Evolutionary conservation across 768 basidiomycete genomes (phyloP), one percentile per base, ranked within the genome.

Genomic region (Butyriboletus loyo): DNA sequence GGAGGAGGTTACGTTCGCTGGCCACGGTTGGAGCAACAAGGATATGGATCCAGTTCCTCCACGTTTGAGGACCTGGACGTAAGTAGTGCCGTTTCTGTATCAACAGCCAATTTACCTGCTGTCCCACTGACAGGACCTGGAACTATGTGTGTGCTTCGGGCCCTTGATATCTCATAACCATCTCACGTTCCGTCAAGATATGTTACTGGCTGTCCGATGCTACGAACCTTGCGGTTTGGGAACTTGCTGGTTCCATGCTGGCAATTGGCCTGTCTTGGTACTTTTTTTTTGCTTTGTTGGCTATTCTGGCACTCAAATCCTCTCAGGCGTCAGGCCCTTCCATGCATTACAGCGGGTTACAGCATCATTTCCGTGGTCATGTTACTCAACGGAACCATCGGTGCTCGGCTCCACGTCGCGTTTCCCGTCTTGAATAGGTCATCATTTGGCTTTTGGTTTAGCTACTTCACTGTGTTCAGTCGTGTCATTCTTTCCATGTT

Each of bases 401-500:
- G 91, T 24, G 86, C 90, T 24, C 80, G 86, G 19, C 77, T 90
- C 40, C 89, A 89, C 58, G 73, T 92, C 24, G 80, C 87, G 0
- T 92, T 92, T 65, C 78, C 80, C 0, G 79, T 93, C 45, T 74
- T 92, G n/a, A 89, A 86, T 59, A 77, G 92, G 15, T 90, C 90
- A 0, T 90, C 87, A 1, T 89, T 93, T 60, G 92, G 92, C 1
- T 93, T 92, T 72, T 93, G 87, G 83, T 80, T 92, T 58, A 88
- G 87, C 64, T 92, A 92, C 70, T 92, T 92, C 67, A 84, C 82
- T 52, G 87, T 94, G 41, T 66, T 92, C 52, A 89, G 87, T 58
- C 81, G 90, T 21, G 79, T 84, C 39, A 71, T 90, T 19, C 78
- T 93, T 22, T 77, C 87, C 34, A 81, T 91, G 78, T 88, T 92